Evolutionary conservation across 2,329 filamentous ascomycete species (phyloP), one percentile per base, ranked within the genome.

Genomic region (Tothia fuscella): DNA sequence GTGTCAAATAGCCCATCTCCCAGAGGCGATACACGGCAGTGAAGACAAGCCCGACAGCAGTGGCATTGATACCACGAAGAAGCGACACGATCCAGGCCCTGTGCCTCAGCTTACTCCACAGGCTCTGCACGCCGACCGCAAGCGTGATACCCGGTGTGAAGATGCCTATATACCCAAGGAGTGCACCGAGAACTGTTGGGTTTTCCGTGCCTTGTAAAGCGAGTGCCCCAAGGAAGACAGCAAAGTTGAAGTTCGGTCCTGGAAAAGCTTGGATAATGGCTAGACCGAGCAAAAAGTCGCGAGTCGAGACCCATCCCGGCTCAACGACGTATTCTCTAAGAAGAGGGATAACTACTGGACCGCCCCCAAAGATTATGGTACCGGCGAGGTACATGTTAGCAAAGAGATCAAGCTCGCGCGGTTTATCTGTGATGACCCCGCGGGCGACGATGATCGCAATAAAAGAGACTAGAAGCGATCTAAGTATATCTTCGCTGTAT

Each of bases 381-480:
- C 80, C 81, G 0, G 80, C 81, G 0, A 85, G 73, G 51, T 80
- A 84, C 60, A 86, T 72, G 55, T 82, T 85, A 4, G 78, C 67
- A 50, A 86, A 85, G 19, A 86, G 67, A 36, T 70, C 65, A 49
- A 76, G 75, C 0, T 69, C 57, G 0, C 76, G 58, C 0, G 73
- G 64, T 0, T 58, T 59, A 7, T 53, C 31, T 0, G 57, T 44
- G 9, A 69, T 37, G 2, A 60, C 36, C 60, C 58, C 46, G 52
- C 66, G 57, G 54, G 67, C 26, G 13, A 72, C 63, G 54, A 83
- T 70, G 17, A 81, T 53, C 2, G 61, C 50, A 37, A 74, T 60
- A 48, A 85, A 82, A 2, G 67, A 67, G 3, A 57, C 61, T 67
- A 43, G 25, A 41, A 16, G 30, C n/a, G n/a, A 14, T 13, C 34